phyloP scores from a whole-genome alignment of 805 yeast genomes.

The Nakazawaea anatomiae region DNA sequence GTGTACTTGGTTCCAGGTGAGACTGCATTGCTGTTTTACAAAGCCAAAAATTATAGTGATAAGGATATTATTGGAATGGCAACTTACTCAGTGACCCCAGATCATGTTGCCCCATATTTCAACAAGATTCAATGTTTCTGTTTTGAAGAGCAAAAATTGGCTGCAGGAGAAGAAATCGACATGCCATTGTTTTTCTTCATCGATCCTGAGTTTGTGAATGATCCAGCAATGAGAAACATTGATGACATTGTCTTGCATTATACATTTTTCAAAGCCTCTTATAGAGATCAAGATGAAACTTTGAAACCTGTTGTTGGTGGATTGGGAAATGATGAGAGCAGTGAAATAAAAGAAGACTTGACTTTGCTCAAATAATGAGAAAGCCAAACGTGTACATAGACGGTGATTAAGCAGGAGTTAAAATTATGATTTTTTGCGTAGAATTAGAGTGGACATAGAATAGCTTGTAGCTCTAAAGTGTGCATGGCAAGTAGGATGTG shows the following conservation, averaged over 20 bases:
- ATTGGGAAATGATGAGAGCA: slow-evolving; percentile 7
- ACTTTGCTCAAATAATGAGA: slow-evolving; percentile 3
- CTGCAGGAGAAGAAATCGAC: slow-evolving; percentile 96
- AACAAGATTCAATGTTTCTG: slow-evolving; percentile 98
- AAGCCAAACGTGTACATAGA: neutral
- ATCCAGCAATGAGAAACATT: slow-evolving; percentile 86
- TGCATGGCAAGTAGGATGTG: too few relatives aligned
- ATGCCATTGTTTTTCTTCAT: slow-evolving; percentile 98
- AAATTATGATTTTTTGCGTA: too few relatives aligned
- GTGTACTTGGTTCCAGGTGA: slow-evolving; percentile 94
- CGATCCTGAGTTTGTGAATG: slow-evolving; percentile 92
- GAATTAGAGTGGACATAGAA: too few relatives aligned
- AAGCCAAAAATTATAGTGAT: slow-evolving; percentile 79
- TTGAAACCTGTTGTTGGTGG: slow-evolving; percentile 9
- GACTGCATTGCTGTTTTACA: slow-evolving; percentile 93
- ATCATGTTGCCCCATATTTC: slow-evolving; percentile 93
- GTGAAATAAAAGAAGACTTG: slow-evolving; percentile 1
- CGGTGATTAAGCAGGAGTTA: too few relatives aligned
- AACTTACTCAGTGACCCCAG: slow-evolving; percentile 94
- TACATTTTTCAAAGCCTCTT: slow-evolving; percentile 72
- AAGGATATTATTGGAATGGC: slow-evolving; percentile 98
- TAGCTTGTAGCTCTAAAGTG: too few relatives aligned
- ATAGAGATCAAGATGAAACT: slow-evolving; percentile 15
- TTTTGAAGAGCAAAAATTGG: slow-evolving; percentile 90
- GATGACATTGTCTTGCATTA: slow-evolving; percentile 89